phyloP scores from a whole-genome alignment of 2,329 filamentous ascomycete species.

The Fragosphaeria purpurea region DNA sequence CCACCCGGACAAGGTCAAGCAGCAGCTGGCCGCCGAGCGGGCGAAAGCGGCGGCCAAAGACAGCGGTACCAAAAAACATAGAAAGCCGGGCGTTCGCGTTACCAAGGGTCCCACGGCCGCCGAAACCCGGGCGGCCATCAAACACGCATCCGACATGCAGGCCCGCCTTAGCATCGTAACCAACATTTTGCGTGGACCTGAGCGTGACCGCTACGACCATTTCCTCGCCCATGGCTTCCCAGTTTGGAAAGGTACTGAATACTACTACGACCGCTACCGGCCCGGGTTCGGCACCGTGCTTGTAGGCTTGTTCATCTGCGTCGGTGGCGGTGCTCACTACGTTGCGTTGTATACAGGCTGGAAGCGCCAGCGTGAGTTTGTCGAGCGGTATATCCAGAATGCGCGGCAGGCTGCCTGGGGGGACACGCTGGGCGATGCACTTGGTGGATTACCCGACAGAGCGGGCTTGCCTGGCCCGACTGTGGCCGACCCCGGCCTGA shows the following conservation, averaged over 20 bases:
- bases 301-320: constrained; percentile 67
- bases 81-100: constrained; percentile 52
- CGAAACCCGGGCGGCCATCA: constrained; percentile 69
- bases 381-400: constrained; percentile 83
- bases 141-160: constrained; percentile 74
- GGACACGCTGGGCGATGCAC: constrained; percentile 51
- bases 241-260: constrained; percentile 91
- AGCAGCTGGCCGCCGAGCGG: constrained; percentile 65
- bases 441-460: constrained; percentile 8
- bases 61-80: constrained; percentile 29
- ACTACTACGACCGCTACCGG: constrained; percentile 93
- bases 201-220: constrained; percentile 84
- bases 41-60: constrained; percentile 39
- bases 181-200: constrained; percentile 72
- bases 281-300: constrained; percentile 83
- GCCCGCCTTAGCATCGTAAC: constrained; percentile 75
- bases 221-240: constrained; percentile 92
- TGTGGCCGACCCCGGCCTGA: constrained; percentile 13
- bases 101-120: constrained; percentile 61
- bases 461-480: constrained; percentile 16
- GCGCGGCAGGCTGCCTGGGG: constrained; percentile 86
- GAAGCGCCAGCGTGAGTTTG: constrained; percentile 84
- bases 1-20: constrained; percentile 93
- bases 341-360: constrained; percentile 74
- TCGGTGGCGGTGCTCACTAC: constrained; percentile 83